Evolutionary conservation across 768 basidiomycete genomes (phyloP).

Genomic region (Mrakia blollopis): DNA sequence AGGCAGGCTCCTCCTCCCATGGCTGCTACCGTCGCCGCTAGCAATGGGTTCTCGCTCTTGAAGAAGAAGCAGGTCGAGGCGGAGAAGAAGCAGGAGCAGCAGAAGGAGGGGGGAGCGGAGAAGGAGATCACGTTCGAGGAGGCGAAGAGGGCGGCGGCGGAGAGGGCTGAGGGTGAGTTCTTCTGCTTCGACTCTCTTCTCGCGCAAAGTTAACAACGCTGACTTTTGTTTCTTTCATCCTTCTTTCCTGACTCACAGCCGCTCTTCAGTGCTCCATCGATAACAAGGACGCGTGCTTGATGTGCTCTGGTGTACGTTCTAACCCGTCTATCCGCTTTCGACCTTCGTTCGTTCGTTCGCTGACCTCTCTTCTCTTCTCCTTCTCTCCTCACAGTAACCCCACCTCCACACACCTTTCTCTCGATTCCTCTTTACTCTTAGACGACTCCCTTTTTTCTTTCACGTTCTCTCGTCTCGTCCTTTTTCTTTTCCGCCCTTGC

Average conservation of each 20-base stretch:
- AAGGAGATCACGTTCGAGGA: slow-evolving; percentile 70
- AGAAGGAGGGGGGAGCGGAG: slow-evolving; percentile 52
- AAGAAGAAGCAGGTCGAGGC: slow-evolving; percentile 42
- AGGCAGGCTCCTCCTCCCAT: slow-evolving; percentile 40
- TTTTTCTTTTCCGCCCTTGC: not conserved
- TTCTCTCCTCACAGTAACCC: not conserved
- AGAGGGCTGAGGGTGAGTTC: slow-evolving; percentile 41
- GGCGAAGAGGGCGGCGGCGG: slow-evolving; percentile 57
- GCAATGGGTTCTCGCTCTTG: slow-evolving; percentile 41
- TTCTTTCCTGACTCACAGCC: not conserved
- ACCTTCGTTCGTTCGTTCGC: not conserved
- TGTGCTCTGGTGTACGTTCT: slow-evolving; percentile 58
- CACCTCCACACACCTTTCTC: not conserved
- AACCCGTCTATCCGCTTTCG: not conserved
- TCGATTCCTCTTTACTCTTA: not conserved
- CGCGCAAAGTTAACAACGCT: not conserved
- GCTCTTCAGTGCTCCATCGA: slow-evolving; percentile 65
- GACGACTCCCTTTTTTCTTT: not conserved
- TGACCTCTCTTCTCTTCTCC: not conserved
- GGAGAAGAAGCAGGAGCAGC: slow-evolving; percentile 44
- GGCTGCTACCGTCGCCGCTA: slow-evolving; percentile 49
- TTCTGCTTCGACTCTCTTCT: not conserved
- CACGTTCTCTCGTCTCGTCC: not conserved
- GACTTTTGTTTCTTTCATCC: not conserved
- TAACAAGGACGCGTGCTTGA: slow-evolving; percentile 89